phyloP scores from a whole-genome alignment of 345 rosid species.

The Eucalyptus cloeziana region DNA sequence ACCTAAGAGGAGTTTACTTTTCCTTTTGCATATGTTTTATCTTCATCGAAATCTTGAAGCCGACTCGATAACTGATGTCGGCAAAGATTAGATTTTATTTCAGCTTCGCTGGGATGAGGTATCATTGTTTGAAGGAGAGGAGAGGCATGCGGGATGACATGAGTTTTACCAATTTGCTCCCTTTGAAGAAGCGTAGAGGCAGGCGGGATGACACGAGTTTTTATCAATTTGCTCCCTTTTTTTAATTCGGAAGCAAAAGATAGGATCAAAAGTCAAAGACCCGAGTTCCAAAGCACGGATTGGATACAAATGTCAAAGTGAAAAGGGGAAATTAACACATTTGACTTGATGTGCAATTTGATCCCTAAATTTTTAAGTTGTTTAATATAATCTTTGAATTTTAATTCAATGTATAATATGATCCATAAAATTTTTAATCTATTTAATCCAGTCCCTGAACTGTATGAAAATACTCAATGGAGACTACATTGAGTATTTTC shows the following conservation, averaged over 20 bases:
- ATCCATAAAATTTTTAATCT: fast-evolving
- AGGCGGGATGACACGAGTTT: background rate
- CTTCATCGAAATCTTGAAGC: background rate
- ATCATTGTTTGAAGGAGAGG: background rate
- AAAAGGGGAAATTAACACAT: background rate
- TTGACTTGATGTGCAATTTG: too few relatives aligned
- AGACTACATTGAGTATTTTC: too few relatives aligned
- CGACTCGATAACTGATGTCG: background rate
- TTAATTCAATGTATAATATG: too few relatives aligned
- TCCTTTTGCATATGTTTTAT: background rate
- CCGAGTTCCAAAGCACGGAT: background rate
- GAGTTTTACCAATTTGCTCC: background rate
- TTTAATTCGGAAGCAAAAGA: background rate
- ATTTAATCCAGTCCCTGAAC: too few relatives aligned
- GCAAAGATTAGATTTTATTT: background rate
- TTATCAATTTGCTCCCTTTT: background rate
- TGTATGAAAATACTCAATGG: too few relatives aligned
- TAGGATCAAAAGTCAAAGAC: background rate
- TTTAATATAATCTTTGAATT: too few relatives aligned
- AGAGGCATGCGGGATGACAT: background rate
- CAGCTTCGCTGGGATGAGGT: background rate
- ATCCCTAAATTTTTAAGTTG: too few relatives aligned
- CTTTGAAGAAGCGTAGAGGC: background rate
- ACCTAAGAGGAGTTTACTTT: background rate
- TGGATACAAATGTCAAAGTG: background rate